Percentiles rank a stretch among this genome's conserved stretches.
These are phyloP conservation scores for Mortierella sp. DNA, from an alignment of 371 early-diverging fungal genomes.

Conservation along the genomic window DNA sequence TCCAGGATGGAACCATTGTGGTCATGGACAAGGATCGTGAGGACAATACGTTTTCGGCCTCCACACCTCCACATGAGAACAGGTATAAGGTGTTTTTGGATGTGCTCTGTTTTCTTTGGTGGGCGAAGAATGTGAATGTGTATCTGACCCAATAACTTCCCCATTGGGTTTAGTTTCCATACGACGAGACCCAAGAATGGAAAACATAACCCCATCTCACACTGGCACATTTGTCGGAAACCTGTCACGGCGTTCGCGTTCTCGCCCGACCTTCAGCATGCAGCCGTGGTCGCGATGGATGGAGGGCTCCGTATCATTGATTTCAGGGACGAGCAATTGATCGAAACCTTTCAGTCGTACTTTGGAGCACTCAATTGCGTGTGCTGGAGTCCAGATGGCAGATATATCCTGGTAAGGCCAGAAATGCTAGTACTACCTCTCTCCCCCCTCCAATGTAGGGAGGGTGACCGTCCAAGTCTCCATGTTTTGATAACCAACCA, in stretches of 20 bases:
- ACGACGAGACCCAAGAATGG: constrained; percentile 61
- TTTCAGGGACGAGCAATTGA: constrained; percentile 71
- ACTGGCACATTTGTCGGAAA: constrained; percentile 77
- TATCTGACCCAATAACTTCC: too few relatives aligned
- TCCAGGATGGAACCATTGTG: constrained; percentile 78
- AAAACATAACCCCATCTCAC: constrained; percentile 79
- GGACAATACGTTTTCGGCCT: constrained; percentile 68
- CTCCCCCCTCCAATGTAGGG: too few relatives aligned
- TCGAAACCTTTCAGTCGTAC: constrained; percentile 72
- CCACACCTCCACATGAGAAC: constrained; percentile 50
- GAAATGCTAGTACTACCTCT: too few relatives aligned
- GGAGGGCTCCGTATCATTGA: constrained; percentile 84
- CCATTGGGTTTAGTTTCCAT: constrained; percentile 56
- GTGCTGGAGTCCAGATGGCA: constrained; percentile 94
- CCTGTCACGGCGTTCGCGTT: constrained; percentile 83
- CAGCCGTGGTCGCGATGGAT: constrained; percentile 82
- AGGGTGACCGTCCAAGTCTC: too few relatives aligned
- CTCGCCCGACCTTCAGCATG: constrained; percentile 86
- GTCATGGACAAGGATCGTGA: constrained; percentile 92
- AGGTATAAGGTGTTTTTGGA: too few relatives aligned
- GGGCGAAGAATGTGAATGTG: too few relatives aligned
- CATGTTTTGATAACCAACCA: too few relatives aligned
- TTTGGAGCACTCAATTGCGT: constrained; percentile 90
- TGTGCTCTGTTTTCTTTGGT: too few relatives aligned
- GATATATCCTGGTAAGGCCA: constrained; percentile 82